These are phyloP conservation scores for Coffea canephora DNA, from an alignment of 257 asterid species.

Conservation along the genomic window DNA sequence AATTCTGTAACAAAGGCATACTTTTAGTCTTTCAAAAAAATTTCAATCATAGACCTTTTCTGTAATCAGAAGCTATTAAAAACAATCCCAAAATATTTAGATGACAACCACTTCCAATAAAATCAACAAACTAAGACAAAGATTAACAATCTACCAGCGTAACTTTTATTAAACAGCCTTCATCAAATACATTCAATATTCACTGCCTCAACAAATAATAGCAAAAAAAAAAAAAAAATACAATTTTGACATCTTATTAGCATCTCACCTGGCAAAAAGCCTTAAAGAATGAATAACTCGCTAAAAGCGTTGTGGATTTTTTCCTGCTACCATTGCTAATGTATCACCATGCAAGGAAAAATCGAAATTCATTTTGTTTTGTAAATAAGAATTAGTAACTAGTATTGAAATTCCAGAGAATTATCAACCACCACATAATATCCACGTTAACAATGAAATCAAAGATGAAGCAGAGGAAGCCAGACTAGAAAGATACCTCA, in stretches of 20 bases:
- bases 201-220: neutral
- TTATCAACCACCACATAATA: neutral
- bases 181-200: neutral
- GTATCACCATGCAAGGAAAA: neutral
- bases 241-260: neutral
- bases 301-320: too few relatives aligned
- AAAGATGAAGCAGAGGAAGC: slow-evolving; percentile 2
- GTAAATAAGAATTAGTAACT: neutral
- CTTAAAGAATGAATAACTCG: too few relatives aligned
- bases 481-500: slow-evolving; percentile 41
- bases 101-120: neutral
- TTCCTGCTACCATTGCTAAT: too few relatives aligned
- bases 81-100: neutral
- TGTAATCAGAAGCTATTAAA: neutral
- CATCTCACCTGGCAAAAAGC: too few relatives aligned
- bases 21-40: neutral
- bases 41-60: too few relatives aligned
- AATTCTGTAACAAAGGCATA: too few relatives aligned
- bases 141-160: neutral
- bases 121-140: neutral
- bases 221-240: neutral
- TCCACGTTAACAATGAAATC: neutral
- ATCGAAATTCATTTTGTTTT: neutral
- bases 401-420: neutral
- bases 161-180: neutral